Conservation (phyloP, 2,329 filamentous ascomycete genomes). For the Chaetomium globosum region DNA sequence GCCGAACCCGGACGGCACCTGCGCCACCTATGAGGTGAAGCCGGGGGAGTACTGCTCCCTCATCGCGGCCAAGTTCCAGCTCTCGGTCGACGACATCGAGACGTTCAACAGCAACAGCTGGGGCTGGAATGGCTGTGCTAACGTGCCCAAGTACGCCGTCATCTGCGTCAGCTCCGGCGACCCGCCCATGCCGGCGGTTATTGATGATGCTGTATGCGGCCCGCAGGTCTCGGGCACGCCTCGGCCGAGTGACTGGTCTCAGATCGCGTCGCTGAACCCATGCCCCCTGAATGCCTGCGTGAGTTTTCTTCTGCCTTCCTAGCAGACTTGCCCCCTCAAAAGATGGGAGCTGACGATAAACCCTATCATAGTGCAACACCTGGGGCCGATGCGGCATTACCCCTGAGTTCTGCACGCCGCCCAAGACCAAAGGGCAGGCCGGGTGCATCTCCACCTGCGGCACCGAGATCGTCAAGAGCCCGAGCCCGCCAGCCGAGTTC, state of each 20-base stretch:
- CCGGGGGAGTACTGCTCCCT: slow-evolving; percentile 41
- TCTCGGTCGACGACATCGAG: slow-evolving; percentile 46
- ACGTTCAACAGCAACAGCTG: slow-evolving; percentile 46
- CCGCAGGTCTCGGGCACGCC: slow-evolving; percentile 29
- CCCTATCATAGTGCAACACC: slow-evolving; percentile 31
- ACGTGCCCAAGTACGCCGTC: slow-evolving; percentile 35
- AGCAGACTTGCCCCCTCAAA: not conserved
- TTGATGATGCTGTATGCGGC: slow-evolving; percentile 44
- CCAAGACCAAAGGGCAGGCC: slow-evolving; percentile 37
- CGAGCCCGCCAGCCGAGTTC: not conserved
- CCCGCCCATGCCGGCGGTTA: slow-evolving; percentile 44
- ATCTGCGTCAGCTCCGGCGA: slow-evolving; percentile 46
- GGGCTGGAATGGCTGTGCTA: slow-evolving; percentile 43
- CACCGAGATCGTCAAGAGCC: slow-evolving; percentile 39
- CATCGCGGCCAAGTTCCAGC: slow-evolving; percentile 41
- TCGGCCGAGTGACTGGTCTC: slow-evolving; percentile 15
- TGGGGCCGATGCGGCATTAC: slow-evolving; percentile 42
- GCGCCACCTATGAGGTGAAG: slow-evolving; percentile 40
- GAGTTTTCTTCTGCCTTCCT: not conserved
- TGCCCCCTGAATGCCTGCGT: slow-evolving; percentile 50
- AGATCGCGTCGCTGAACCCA: slow-evolving; percentile 47
- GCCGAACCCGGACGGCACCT: slow-evolving; percentile 42
- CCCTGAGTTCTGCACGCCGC: slow-evolving; percentile 39
- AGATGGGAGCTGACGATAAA: not conserved
- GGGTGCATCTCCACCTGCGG: slow-evolving; percentile 49